Percentiles rank a stretch among this genome's conserved stretches.
Conservation (phyloP, 2,329 filamentous ascomycete species). For the Cadophora luteo-olivacea region DNA sequence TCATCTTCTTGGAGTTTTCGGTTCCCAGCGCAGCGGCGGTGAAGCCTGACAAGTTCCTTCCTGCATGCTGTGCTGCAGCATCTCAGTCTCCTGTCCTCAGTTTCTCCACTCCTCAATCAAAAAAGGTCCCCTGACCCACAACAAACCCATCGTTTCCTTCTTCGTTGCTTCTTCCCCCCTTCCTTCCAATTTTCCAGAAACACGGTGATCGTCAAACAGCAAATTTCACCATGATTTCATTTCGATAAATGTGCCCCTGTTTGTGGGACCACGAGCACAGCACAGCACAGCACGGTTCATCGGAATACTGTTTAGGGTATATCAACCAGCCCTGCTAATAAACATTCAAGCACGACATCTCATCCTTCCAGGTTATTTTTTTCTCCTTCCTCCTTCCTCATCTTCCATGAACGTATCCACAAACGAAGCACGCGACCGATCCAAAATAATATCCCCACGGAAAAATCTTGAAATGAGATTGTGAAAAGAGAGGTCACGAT, state of each 20-base stretch:
- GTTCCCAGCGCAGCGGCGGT: not conserved
- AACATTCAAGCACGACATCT: not conserved
- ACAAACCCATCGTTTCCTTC: constrained; percentile 14
- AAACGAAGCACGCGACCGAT: not conserved
- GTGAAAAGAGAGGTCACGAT: not conserved
- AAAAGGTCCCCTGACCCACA: constrained; percentile 11
- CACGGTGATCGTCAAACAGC: not conserved
- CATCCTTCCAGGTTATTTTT: not conserved
- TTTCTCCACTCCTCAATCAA: not conserved
- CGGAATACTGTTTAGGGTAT: not conserved
- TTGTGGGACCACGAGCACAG: not conserved
- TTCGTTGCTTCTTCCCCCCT: constrained; percentile 1
- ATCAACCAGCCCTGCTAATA: constrained; percentile 3
- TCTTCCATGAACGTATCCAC: not conserved
- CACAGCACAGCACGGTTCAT: not conserved
- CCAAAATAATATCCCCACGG: not conserved
- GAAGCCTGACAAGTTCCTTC: not conserved
- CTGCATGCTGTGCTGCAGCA: not conserved
- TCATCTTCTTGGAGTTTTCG: not conserved
- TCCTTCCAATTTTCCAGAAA: constrained; percentile 7
- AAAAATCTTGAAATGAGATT: constrained; percentile 8
- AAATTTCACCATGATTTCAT: not conserved
- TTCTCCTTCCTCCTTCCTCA: not conserved
- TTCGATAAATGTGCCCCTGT: not conserved
- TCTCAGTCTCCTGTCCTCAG: not conserved